Base-by-base conservation (phyloP, 2,329 filamentous ascomycete species). In the Chaetomiaceae sp. region DNA sequence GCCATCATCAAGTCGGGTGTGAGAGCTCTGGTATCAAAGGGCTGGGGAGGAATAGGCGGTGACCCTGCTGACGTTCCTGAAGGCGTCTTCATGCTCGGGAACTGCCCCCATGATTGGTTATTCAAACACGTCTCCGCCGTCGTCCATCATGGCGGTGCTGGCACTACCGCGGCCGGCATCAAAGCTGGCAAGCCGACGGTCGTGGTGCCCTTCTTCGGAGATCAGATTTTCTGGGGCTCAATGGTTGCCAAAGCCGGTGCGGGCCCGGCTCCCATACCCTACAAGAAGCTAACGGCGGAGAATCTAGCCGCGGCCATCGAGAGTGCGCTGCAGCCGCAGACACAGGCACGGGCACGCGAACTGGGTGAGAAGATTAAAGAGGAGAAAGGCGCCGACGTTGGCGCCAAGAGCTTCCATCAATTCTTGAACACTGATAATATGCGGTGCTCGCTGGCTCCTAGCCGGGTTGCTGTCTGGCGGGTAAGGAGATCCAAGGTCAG, bases 161-260 rank as follows among this genome's bases (percentile, higher is more conserved):
- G 89, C 16, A 96, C 89, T 3, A 95, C 89, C 1, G 89, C 89
- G 1, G 87, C 89, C 1, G 89, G 89, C n/a, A 87, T 95, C 54
- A 80, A 85, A 16, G 80, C 83, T 1, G 89, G 89, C 20, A 83
- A 83, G 48, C 89, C 89, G 2, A 95, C 89, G 0, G 79, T 93
- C 2, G 78, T 95, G 3, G 83, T 95, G 0, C 89, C 89, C 0
- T 95, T 95, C 70, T 95, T 91, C 62, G 87, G 87, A 2, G 87
- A 92, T 60, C 87, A 92, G 65, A 85, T 85, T 0, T 92, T 91
- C 62, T 91, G 87, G 87, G 87, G 87, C 7, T 76, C 82, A 9
- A 90, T 91, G 78, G 81, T 90, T 34, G 77, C 83, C 0, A 77
- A 74, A 52, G 85, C 87, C 6, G 85, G 86, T 9, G 87, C 87